phyloP scores from a whole-genome alignment of 2,329 filamentous ascomycete genomes.

The Pseudophaeomoniella oleicola region DNA sequence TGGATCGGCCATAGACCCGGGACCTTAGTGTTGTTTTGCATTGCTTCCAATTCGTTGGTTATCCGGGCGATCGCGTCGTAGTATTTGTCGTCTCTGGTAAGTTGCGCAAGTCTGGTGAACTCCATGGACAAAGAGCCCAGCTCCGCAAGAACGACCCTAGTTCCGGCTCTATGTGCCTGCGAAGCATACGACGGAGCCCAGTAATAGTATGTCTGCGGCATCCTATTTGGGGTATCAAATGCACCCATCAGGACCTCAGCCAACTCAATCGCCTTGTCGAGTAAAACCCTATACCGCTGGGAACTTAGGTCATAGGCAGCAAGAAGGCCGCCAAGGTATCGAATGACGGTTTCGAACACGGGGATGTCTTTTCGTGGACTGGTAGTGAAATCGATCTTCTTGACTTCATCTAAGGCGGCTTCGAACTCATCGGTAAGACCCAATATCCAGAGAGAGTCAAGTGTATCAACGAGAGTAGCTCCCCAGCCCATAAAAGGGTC shows the following conservation, averaged over 20 bases:
- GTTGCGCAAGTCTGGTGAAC: constrained; percentile 75
- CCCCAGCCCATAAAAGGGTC: constrained; percentile 90
- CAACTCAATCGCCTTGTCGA: constrained; percentile 66
- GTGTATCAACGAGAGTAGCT: constrained; percentile 67
- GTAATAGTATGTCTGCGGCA: constrained; percentile 69
- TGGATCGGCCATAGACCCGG: constrained; percentile 68
- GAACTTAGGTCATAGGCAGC: constrained; percentile 77
- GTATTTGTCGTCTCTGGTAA: constrained; percentile 68
- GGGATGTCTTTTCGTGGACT: constrained; percentile 56
- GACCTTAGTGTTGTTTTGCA: constrained; percentile 56
- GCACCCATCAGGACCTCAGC: constrained; percentile 67
- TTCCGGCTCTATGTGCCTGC: constrained; percentile 47
- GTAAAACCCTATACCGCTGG: constrained; percentile 50
- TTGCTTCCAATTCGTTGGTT: constrained; percentile 61
- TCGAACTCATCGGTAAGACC: constrained; percentile 65
- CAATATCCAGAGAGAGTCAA: constrained; percentile 83
- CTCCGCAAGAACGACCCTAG: constrained; percentile 47
- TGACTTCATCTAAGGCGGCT: constrained; percentile 55
- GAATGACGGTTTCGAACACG: constrained; percentile 85
- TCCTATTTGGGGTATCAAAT: constrained; percentile 86
- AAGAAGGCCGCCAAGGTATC: constrained; percentile 76
- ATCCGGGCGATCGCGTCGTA: constrained; percentile 83
- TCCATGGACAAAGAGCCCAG: constrained; percentile 71
- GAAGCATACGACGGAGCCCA: constrained; percentile 57
- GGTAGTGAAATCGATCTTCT: constrained; percentile 69